Base-by-base conservation (phyloP, 306 rosid species). In the Vicia sativa region DNA sequence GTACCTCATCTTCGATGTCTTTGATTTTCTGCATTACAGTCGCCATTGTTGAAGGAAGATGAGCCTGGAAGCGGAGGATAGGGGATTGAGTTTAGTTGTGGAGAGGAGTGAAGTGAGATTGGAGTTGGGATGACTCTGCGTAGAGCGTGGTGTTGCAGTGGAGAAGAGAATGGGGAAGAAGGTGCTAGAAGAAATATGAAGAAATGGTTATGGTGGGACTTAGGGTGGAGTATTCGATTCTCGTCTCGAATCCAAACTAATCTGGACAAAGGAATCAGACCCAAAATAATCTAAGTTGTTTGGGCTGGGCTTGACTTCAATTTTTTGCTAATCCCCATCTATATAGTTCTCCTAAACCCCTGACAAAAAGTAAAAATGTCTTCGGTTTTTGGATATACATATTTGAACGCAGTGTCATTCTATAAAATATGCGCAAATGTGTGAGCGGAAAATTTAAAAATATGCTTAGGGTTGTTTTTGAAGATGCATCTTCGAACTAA, bases 1-100 rank as follows among this genome's bases (percentile, higher is more conserved):
- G 64, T 61, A 95, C 99, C 99, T 95, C 99, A 80, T 95, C 99
- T 84, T 90, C 99, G 76, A 95, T 95, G 67, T 95, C 99, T 78
- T 95, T 95, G 78, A 95, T 95, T 87, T 90, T 93, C 90, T 90
- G 96, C 97, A 93, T 93, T 16, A 90, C 87, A 56, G 99, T 90
- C 86, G 99, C 74, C 99, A 90, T 93, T 77, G 67, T 71, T 76
- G 83, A 78, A 73, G 74, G 13, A 31, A 23, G 78, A 41, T 7
- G 49, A 73, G 35, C 73, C 44, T 56, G 26, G 42, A 55, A 23
- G 44, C 23, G 28, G 54, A 9, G 37, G 12, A 34, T n/a, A 18
- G 15, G 25, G 13, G 48, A 6, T 54, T 46, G 57, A 42, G 66
- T 62, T 61, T 45, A 49, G 13, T 19, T 10, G 11, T 11, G 26